These are phyloP conservation scores for Gillenia trifoliata DNA, from an alignment of 306 rosid genomes.

Conservation along the genomic window DNA sequence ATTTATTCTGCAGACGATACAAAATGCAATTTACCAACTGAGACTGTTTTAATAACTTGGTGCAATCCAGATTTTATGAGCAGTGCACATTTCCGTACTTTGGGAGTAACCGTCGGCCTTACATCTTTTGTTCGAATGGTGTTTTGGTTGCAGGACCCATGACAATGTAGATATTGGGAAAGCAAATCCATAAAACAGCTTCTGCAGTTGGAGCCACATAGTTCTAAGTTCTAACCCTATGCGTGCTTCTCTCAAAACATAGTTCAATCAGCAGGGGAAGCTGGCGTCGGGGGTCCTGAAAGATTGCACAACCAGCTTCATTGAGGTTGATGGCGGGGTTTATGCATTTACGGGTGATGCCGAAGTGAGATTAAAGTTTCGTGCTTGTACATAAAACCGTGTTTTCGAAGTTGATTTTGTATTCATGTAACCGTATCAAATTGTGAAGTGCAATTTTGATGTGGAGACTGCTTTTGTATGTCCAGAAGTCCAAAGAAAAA, in stretches of 20 bases:
- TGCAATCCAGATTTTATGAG: no score
- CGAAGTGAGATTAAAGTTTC: background rate
- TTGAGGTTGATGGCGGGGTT: background rate
- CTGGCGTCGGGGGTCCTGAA: background rate
- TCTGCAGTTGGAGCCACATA: background rate
- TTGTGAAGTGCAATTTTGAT: background rate
- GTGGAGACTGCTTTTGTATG: background rate
- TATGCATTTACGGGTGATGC: background rate
- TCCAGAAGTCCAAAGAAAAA: no score
- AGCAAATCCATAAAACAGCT: background rate
- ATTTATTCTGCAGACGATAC: background rate
- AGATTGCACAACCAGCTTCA: background rate
- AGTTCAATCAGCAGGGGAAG: background rate
- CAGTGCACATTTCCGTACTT: no score
- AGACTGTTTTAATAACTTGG: no score
- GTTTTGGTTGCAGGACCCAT: conserved; percentile 10
- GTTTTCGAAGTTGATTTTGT: background rate
- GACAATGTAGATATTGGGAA: background rate
- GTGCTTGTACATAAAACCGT: background rate
- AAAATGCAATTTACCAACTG: background rate
- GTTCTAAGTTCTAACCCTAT: background rate
- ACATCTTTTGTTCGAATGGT: background rate
- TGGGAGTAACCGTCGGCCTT: background rate
- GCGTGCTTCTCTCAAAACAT: background rate
- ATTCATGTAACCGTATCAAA: background rate